Evolutionary conservation across 2,329 filamentous ascomycete species (phyloP), one percentile per base, ranked within the genome.

Genomic region (Mollisia scopiformis): DNA sequence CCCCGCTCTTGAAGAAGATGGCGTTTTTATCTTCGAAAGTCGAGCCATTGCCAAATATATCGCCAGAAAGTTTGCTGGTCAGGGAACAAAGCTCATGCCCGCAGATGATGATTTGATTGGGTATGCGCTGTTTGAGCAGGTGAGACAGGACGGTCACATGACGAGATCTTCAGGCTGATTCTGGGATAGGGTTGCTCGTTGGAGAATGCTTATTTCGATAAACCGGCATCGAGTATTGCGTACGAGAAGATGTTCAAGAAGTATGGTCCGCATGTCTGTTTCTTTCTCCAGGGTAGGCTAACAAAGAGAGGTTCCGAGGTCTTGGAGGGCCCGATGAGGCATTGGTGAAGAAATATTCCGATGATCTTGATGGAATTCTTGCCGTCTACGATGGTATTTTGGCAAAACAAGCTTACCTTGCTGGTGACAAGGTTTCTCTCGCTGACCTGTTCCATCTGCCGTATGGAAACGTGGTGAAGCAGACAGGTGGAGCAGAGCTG

Each of bases 1-100:
- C 0, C 75, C 75, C 11, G 68, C 71, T n/a, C 59, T 76, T 2
- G 69, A 74, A 3, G 75, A 76, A 51, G 71, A 72, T 43, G 73
- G 71, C 1, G 72, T 69, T 31, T 41, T 71, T n/a, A 33, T 76
- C 1, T 70, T 62, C 55, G 72, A 74, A 63, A 73, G 71, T 59
- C 66, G 74, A 58, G 74, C 74, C 6, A 76, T 76, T 52, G 65
- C 62, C 41, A 68, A 66, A 27, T 72, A 72, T 37, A 58, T 71
- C 31, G 68, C 63, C 19, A 61, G 52, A 62, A 75, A 72, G 62
- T 75, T 74, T 50, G 64, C 70, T 39, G 66, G 65, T 59, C 58
- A 71, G 59, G 65, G 71, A 49, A 63, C 67, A 30, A 58, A 66
- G 43, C 51, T 69, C 58, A 61, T 74, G 30, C 68, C 69, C 52